Percentiles rank a stretch among this genome's conserved stretches.
phyloP scores from a whole-genome alignment of 1,284 basidiomycete species.

The Xanthoconium separans region DNA sequence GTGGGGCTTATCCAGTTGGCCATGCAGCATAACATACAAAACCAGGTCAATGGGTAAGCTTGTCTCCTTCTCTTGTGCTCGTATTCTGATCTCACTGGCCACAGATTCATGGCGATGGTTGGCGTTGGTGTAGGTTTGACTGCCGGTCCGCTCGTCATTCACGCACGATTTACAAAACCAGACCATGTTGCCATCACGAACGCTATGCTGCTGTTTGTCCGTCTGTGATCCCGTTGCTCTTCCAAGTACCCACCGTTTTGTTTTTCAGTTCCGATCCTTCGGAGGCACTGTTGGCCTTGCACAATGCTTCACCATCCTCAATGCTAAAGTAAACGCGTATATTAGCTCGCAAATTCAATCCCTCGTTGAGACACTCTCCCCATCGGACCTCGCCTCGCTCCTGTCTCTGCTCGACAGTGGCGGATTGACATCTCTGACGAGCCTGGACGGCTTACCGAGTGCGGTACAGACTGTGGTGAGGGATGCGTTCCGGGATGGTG shows the following conservation, averaged over 20 bases:
- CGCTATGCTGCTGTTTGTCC: constrained; percentile 44
- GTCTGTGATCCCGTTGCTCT: constrained; percentile 13
- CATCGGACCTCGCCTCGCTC: constrained; percentile 28
- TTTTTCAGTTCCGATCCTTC: constrained; percentile 41
- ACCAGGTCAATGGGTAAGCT: constrained; percentile 38
- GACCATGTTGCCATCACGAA: constrained; percentile 41
- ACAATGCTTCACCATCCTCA: constrained; percentile 48
- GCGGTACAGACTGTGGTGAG: constrained; percentile 36
- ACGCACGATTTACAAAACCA: constrained; percentile 47
- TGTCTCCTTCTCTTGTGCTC: not conserved
- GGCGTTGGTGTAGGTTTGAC: constrained; percentile 46
- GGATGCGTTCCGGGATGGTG: constrained; percentile 42
- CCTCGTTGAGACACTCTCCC: constrained; percentile 18
- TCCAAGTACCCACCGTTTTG: not conserved
- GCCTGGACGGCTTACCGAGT: constrained; percentile 37
- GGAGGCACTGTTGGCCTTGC: constrained; percentile 54
- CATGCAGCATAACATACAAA: constrained; percentile 37
- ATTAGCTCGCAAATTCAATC: constrained; percentile 29
- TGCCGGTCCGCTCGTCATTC: constrained; percentile 40
- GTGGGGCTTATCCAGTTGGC: constrained; percentile 45
- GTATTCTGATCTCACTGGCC: not conserved
- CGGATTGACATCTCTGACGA: constrained; percentile 34
- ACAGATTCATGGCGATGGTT: constrained; percentile 45
- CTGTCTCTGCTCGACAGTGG: constrained; percentile 18
- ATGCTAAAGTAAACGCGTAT: constrained; percentile 39